Base-by-base conservation (phyloP, 2,329 filamentous ascomycete species). In the Colletotrichum orbiculare region DNA sequence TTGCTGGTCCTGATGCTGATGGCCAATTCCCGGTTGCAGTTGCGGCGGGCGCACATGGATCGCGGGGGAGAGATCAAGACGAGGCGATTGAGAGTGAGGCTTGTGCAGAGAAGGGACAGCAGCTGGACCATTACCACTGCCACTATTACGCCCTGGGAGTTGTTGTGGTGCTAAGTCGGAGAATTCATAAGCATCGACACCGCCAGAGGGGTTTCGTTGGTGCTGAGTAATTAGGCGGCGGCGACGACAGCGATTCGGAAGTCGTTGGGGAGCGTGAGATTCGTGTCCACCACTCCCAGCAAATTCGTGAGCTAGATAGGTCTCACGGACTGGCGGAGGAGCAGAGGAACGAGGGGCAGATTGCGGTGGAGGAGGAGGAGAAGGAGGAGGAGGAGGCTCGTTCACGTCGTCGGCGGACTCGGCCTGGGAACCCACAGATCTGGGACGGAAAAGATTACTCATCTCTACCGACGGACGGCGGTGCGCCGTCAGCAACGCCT, bases 391-490 rank as follows among this genome's bases (percentile, higher is more conserved):
- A 42, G 50, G 57, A 42, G 58, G 52, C 25, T 65, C 52, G 41
- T 63, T 47, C 15, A 62, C 6, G 33, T 57, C 58, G 33, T 56
- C 47, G 41, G 46, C 58, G 39, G 50, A 38, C 45, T 65, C 62
- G 45, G 58, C 25, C 35, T 48, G 62, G 38, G 57, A 42, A 41
- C 62, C 57, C 57, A 62, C 33, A n/a, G 45, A 37, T 45, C 50
- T 61, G 58, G 57, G n/a, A 62, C 46, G 62, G 50, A 34, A 11
- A 48, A 41, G 63, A 65, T 65, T 65, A 65, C 63, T 65, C 58
- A 65, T 65, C 60, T 62, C 58, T 38, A 15, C 63, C 58, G 58
- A 48, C 33, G 41, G 41, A 11, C 25, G 13, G 48, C 41, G 49
- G 61, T 47, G 37, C 15, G 42, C 41, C 47, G 37, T 41, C 37